A percentile compares a stretch with the other conserved stretches of the same genome.
Evolutionary conservation across 441 rosid species (phyloP).

Genomic region (Populus tomentosa): DNA sequence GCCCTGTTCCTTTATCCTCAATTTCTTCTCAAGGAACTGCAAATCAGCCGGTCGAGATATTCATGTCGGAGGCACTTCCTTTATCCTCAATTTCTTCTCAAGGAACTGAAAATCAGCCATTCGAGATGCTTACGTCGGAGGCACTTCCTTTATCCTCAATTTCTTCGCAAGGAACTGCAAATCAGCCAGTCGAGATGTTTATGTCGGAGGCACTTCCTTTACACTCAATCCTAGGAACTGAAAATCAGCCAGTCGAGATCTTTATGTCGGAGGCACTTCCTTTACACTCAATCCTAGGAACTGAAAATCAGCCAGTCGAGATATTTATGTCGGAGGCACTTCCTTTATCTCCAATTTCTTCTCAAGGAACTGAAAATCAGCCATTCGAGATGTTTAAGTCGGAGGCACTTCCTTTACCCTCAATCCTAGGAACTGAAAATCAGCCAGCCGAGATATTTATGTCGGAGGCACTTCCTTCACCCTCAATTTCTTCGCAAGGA

Average conservation of each 20-base stretch:
- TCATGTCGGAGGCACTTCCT: background rate
- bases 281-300: constrained; percentile 14
- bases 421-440: constrained; percentile 17
- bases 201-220: background rate
- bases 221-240: constrained; percentile 14
- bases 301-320: constrained; percentile 3
- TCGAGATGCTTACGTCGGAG: background rate
- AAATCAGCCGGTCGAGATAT: constrained; percentile 4
- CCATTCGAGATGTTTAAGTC: too few species aligned
- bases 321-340: background rate
- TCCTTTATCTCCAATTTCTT: background rate
- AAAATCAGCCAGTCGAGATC: background rate
- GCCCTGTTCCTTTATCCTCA: background rate
- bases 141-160: background rate
- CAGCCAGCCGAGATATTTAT: background rate
- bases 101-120: constrained; percentile 18
- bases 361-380: constrained; percentile 24
- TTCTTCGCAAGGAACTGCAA: constrained; percentile 22
- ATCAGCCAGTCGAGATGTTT: background rate
- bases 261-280: background rate
- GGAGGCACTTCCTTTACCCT: background rate
- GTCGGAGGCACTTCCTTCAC: background rate
- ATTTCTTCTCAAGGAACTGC: constrained; percentile 20
- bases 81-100: background rate
- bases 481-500: constrained; percentile 16